A percentile compares a stretch with the other conserved stretches of the same genome.
Evolutionary conservation across 2,329 filamentous ascomycete species (phyloP).

Genomic region (Trichophyton verrucosum): DNA sequence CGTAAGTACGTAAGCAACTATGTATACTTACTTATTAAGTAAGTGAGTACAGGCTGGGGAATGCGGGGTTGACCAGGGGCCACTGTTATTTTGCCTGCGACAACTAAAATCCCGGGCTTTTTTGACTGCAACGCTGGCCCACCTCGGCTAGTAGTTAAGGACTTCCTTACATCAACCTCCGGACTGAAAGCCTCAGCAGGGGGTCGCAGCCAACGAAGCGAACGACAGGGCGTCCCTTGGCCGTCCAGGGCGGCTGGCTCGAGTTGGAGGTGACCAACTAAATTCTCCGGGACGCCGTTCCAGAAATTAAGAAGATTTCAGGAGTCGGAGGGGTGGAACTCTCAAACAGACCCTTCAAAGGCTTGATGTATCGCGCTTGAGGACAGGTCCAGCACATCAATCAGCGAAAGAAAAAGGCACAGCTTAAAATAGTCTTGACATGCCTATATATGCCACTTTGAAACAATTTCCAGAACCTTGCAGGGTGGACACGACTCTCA

Average conservation of each 20-base stretch:
- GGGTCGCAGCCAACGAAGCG: not conserved
- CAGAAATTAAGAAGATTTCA: not conserved
- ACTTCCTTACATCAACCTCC: not conserved
- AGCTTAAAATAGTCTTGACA: not conserved
- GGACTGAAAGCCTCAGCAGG: not conserved
- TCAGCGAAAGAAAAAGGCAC: not conserved
- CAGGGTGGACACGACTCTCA: not conserved
- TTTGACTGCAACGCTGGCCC: not conserved
- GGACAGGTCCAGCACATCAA: too few relatives aligned
- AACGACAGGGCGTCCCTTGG: not conserved
- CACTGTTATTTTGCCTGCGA: too few relatives aligned
- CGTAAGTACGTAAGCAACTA: too few relatives aligned
- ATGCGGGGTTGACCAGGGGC: not conserved
- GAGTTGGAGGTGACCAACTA: not conserved
- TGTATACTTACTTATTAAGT: too few relatives aligned
- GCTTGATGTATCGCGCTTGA: not conserved
- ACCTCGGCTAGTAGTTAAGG: not conserved
- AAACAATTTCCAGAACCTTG: not conserved
- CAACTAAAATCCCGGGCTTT: not conserved
- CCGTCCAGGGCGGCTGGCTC: not conserved
- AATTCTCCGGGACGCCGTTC: not conserved
- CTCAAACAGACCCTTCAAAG: not conserved
- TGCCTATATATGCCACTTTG: not conserved
- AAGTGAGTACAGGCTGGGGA: not conserved
- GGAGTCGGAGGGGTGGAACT: not conserved